These are phyloP conservation scores for Keithomyces neogunnii DNA, from an alignment of 2,329 filamentous ascomycete species.

Conservation along the genomic window DNA sequence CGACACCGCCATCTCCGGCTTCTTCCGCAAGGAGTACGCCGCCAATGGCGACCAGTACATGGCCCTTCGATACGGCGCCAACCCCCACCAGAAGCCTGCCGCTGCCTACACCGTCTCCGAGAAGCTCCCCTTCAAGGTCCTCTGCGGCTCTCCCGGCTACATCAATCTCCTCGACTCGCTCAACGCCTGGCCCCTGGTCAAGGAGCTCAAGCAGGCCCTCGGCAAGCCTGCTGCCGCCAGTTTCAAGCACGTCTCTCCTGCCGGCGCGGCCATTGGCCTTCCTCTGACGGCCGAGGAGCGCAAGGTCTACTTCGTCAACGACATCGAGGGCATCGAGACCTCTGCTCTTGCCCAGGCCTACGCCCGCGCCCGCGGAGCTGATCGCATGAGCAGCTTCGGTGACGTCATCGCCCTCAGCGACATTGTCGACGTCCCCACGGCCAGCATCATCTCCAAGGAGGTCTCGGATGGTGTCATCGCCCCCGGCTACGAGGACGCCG, in stretches of 20 bases:
- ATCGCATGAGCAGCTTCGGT: conserved; percentile 98
- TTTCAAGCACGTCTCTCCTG: conserved; percentile 98
- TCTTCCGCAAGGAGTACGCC: conserved; percentile 97
- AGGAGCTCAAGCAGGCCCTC: conserved; percentile 86
- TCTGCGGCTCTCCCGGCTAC: conserved; percentile 84
- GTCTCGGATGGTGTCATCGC: conserved; percentile 97
- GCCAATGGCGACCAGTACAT: conserved; percentile 75
- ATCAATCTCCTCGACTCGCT: conserved; percentile 95
- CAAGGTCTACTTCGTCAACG: conserved; percentile 97
- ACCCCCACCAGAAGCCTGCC: conserved; percentile 97
- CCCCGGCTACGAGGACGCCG: conserved; percentile 74
- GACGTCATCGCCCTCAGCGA: conserved; percentile 93
- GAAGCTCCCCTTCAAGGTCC: conserved; percentile 86
- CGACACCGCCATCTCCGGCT: conserved; percentile 86
- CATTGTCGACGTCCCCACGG: conserved; percentile 82
- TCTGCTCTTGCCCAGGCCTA: conserved; percentile 90
- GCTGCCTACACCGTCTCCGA: conserved; percentile 68
- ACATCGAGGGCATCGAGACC: conserved; percentile 79
- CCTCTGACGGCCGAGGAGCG: conserved; percentile 80
- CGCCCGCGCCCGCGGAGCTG: conserved; percentile 86
- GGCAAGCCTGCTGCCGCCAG: conserved; percentile 86
- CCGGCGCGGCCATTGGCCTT: conserved; percentile 88
- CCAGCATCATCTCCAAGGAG: conserved; percentile 95
- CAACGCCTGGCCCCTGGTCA: conserved; percentile 94
- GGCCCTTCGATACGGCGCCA: conserved; percentile 86